These are phyloP conservation scores for Helichrysum umbraculigerum DNA, from an alignment of 129 eudicot genomes.

Conservation along the genomic window DNA sequence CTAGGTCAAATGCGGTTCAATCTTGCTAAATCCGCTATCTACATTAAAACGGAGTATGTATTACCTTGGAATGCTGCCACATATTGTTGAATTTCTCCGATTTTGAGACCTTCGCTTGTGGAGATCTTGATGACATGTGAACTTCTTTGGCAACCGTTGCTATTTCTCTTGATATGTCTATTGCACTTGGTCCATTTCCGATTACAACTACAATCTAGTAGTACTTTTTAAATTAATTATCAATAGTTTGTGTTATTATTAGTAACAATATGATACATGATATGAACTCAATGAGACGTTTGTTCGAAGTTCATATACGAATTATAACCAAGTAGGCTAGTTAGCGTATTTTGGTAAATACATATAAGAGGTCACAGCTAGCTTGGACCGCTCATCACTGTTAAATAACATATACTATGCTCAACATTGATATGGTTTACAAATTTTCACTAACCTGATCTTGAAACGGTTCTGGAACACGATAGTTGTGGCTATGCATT, in stretches of 20 bases:
- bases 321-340: background rate
- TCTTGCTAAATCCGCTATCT: too few relatives aligned
- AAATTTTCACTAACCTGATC: conserved; percentile 37
- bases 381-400: too few relatives aligned
- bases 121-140: conserved; percentile 49
- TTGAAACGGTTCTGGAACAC: conserved; percentile 50
- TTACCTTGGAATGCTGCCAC: conserved; percentile 53
- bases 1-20: too few relatives aligned
- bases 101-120: conserved; percentile 26
- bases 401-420: too few relatives aligned
- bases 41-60: too few relatives aligned
- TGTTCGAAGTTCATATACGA: background rate
- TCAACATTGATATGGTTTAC: too few relatives aligned
- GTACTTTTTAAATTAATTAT: background rate
- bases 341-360: too few relatives aligned
- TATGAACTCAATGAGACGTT: too few relatives aligned
- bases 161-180: conserved; percentile 49
- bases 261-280: too few relatives aligned
- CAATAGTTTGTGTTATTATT: too few relatives aligned
- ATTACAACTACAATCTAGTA: conserved; percentile 55
- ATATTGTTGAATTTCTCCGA: conserved; percentile 33
- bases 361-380: too few relatives aligned
- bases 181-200: conserved; percentile 60
- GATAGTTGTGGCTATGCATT: conserved; percentile 67
- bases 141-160: conserved; percentile 61